Evolutionary conservation across 768 basidiomycete genomes (phyloP).

Genomic region (Hirschioporus abietinus): DNA sequence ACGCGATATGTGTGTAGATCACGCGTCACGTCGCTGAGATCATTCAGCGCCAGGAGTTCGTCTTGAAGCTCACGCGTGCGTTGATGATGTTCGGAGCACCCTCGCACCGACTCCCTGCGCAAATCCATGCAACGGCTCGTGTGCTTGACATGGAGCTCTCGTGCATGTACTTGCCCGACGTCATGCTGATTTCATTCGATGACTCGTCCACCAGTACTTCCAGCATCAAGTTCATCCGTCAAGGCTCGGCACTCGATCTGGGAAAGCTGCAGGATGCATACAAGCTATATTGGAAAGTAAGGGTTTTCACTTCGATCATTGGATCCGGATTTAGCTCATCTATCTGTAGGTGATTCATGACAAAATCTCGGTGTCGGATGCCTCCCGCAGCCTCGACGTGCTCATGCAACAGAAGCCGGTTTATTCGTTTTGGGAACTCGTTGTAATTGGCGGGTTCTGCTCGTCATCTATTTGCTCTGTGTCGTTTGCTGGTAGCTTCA

Average conservation of each 20-base stretch:
- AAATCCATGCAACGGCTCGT: conserved; percentile 80
- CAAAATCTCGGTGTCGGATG: conserved; percentile 66
- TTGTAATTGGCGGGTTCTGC: conserved; percentile 73
- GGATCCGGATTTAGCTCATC: not conserved
- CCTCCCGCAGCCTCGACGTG: conserved; percentile 59
- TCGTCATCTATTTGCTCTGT: conserved; percentile 70
- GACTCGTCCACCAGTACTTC: conserved; percentile 76
- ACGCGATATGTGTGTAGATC: conserved; percentile 39
- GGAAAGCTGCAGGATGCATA: conserved; percentile 71
- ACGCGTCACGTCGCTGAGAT: conserved; percentile 81
- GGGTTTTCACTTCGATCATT: conserved; percentile 12
- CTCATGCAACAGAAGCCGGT: conserved; percentile 65
- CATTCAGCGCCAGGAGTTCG: conserved; percentile 75
- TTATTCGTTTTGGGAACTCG: conserved; percentile 55
- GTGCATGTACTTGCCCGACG: conserved; percentile 78
- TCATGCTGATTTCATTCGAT: conserved; percentile 79
- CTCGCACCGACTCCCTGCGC: conserved; percentile 90
- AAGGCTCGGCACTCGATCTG: conserved; percentile 66
- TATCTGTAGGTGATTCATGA: conserved; percentile 72
- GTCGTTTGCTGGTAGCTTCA: conserved; percentile 69
- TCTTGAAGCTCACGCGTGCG: conserved; percentile 79
- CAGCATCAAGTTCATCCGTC: conserved; percentile 74
- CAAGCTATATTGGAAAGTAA: conserved; percentile 67
- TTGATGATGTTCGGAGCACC: conserved; percentile 92
- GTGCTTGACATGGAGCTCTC: conserved; percentile 90